Evolutionary conservation across 2,329 filamentous ascomycete genomes (phyloP).

Genomic region (Phoma herbarum): DNA sequence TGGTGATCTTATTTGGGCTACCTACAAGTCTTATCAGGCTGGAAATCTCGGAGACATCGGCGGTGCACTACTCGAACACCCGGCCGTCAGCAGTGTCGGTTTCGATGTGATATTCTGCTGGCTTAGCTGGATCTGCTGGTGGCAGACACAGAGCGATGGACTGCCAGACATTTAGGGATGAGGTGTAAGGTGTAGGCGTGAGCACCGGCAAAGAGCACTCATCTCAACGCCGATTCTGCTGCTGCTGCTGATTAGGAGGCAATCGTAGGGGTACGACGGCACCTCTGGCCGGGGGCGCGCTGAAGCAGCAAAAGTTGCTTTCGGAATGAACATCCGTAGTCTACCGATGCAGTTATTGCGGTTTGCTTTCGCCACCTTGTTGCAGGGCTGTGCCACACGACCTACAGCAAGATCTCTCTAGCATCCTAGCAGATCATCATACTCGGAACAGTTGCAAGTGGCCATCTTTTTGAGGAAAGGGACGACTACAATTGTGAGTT

Average conservation of each 20-base stretch:
- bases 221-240: background rate
- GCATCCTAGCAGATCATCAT: background rate
- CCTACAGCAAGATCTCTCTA: background rate
- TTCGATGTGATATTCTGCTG: slow-evolving; percentile 51
- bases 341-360: background rate
- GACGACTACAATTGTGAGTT: no score
- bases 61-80: slow-evolving; percentile 43
- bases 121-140: slow-evolving; percentile 48
- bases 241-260: no score
- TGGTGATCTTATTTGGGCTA: slow-evolving; percentile 23
- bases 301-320: background rate
- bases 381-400: background rate
- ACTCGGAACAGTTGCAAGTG: background rate
- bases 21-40: slow-evolving; percentile 27
- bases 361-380: background rate
- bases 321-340: background rate
- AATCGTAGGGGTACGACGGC: no score
- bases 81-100: slow-evolving; percentile 47
- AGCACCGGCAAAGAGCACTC: background rate
- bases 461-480: no score
- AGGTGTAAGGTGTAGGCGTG: background rate
- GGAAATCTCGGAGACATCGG: slow-evolving; percentile 31
- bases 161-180: background rate
- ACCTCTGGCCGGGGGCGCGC: background rate
- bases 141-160: slow-evolving; percentile 11